Base-by-base conservation (phyloP, 352 stramenopile genomes). In the Pythium aristosporum region DNA sequence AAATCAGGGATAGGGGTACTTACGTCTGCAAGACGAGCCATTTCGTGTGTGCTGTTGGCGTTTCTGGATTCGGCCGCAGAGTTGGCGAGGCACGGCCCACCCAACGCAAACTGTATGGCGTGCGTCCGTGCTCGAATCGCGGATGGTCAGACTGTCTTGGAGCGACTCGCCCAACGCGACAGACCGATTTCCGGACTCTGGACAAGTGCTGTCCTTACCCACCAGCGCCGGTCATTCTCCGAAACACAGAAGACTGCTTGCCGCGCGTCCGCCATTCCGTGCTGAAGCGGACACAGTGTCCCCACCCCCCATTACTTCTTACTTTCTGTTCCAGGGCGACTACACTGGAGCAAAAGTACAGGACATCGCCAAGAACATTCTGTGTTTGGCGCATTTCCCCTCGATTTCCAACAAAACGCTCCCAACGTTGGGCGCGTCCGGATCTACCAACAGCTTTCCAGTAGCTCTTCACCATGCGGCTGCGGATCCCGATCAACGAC, bases 401-500 rank as follows among this genome's bases (percentile, higher is more conserved):
- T 20, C 15, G 16, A 41, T 41, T 56, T 43, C 49, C 39, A 20
- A 18, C 13, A 20, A 10, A 6, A 21, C 11, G 5, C 0, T 18
- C 5, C 39, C 39, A 46, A 46, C 39, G 39, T 46, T 46, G 39
- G 39, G 34, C 34, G 34, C 34, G 25, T 15, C 18, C 18, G 39
- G 39, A 46, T 46, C 39, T 46, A 16, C 18, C 39, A 46, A 46
- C 39, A 46, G 39, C 15, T 46, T 46, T 46, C 39, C 39, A 8
- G 41, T 51, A 61, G 39, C 54, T 61, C 54, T 20, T 47, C 54
- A 41, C 34, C 36, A 65, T 65, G 39, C 58, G 58, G 34, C 39
- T 65, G 21, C 48, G 49, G 15, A 57, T 65, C 20, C 60, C 60
- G 20, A 61, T 67, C 25, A 61, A 67, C 23, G 60, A 67, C 50